A percentile compares a stretch with the other conserved stretches of the same genome.
These are phyloP conservation scores for Candida piceae DNA, from an alignment of 805 yeast species.

Conservation along the genomic window DNA sequence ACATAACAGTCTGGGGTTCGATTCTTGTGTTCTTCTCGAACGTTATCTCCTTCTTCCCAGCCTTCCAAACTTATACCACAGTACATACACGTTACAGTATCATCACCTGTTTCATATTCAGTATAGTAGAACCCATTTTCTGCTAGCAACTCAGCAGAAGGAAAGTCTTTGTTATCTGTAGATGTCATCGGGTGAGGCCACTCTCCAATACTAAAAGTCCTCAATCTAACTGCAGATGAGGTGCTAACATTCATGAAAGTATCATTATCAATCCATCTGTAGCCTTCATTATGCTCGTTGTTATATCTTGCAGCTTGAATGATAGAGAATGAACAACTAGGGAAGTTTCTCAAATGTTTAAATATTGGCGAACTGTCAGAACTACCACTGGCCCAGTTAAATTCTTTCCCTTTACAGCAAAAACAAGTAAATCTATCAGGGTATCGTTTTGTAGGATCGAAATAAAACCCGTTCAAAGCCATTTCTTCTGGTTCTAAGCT, in stretches of 20 bases:
- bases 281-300: constrained; percentile 8
- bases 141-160: constrained; percentile 40
- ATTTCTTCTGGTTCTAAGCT: constrained; percentile 25
- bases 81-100: constrained; percentile 56
- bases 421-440: constrained; percentile 54
- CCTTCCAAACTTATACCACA: constrained; percentile 64
- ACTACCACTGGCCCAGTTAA: no score
- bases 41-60: constrained; percentile 67
- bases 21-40: constrained; percentile 50
- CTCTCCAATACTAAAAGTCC: constrained; percentile 34
- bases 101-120: constrained; percentile 44
- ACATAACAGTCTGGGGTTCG: constrained; percentile 39
- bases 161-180: constrained; percentile 26
- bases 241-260: constrained; percentile 33
- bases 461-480: constrained; percentile 60
- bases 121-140: constrained; percentile 61
- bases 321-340: constrained; percentile 21
- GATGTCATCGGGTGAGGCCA: constrained; percentile 40
- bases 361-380: constrained; percentile 21
- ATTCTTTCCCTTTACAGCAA: constrained; percentile 48
- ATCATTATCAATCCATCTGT: constrained; percentile 18
- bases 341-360: constrained; percentile 22
- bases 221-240: constrained; percentile 30
- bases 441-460: constrained; percentile 42
- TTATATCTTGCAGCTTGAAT: constrained; percentile 14